phyloP scores from a whole-genome alignment of 1,139 yeast species.

The Yamadazyma oceani region DNA sequence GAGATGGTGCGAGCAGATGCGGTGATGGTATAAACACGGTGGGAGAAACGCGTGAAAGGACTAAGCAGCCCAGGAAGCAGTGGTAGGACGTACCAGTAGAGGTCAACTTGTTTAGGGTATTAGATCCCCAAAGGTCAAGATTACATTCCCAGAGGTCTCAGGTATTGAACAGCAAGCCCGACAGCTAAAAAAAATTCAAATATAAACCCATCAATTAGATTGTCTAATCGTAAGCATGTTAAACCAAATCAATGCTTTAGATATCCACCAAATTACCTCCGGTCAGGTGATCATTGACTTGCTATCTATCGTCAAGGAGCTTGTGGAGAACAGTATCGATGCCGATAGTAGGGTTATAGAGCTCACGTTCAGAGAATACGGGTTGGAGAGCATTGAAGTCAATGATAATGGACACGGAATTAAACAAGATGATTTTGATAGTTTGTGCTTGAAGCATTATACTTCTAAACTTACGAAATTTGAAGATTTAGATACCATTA shows the following conservation, averaged over 20 bases:
- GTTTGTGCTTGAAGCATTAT: conserved; percentile 67
- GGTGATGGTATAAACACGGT: too few species aligned
- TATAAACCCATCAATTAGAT: too few species aligned
- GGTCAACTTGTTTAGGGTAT: too few species aligned
- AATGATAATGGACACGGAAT: conserved; percentile 83
- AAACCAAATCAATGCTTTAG: conserved; percentile 39
- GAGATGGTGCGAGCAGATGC: too few species aligned
- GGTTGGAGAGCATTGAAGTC: conserved; percentile 69
- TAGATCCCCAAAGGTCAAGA: too few species aligned
- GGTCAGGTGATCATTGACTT: conserved; percentile 90
- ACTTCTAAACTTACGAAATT: conserved; percentile 74
- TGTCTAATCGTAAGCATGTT: too few species aligned
- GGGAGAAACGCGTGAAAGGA: too few species aligned
- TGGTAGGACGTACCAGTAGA: too few species aligned
- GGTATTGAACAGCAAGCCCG: too few species aligned
- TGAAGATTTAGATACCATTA: conserved; percentile 53
- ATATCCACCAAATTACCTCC: conserved; percentile 76
- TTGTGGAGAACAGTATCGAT: conserved; percentile 84
- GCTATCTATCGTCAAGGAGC: conserved; percentile 75
- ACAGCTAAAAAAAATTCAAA: too few species aligned
- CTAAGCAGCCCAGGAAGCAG: too few species aligned
- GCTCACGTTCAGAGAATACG: conserved; percentile 65
- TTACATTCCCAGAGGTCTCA: too few species aligned
- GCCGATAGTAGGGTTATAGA: conserved; percentile 71
- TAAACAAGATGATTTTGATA: conserved; percentile 51